Percentiles rank a stretch among this genome's conserved stretches.
These are phyloP conservation scores for Alternaria novae-zelandiae DNA, from an alignment of 2,329 filamentous ascomycete genomes.

Conservation along the genomic window DNA sequence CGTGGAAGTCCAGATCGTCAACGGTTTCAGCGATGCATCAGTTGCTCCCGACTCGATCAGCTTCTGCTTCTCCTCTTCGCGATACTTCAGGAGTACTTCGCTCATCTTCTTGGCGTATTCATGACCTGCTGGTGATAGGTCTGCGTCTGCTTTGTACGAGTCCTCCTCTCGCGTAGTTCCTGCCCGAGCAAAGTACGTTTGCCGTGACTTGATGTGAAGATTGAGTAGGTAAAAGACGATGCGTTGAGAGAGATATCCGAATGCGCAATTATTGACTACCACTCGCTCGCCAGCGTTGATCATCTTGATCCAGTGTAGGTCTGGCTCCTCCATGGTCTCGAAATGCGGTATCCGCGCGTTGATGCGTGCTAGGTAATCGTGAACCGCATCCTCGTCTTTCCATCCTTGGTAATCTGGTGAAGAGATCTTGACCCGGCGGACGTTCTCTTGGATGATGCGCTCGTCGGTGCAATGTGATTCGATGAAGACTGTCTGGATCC, in stretches of 20 bases:
- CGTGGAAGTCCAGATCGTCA: slow-evolving; percentile 95
- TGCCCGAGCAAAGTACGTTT: slow-evolving; percentile 89
- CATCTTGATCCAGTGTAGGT: slow-evolving; percentile 99
- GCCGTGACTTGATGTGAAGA: slow-evolving; percentile 91
- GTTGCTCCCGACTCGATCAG: slow-evolving; percentile 72
- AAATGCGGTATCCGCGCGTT: slow-evolving; percentile 92
- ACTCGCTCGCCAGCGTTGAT: slow-evolving; percentile 95
- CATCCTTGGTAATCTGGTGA: slow-evolving; percentile 96
- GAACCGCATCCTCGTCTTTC: slow-evolving; percentile 89
- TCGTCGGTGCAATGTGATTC: slow-evolving; percentile 95
- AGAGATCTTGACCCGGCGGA: slow-evolving; percentile 95
- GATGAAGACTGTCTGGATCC: slow-evolving; percentile 94
- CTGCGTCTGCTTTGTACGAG: slow-evolving; percentile 88
- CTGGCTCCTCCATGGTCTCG: slow-evolving; percentile 92
- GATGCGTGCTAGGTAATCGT: slow-evolving; percentile 89
- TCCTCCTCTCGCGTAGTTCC: slow-evolving; percentile 88
- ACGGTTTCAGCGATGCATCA: slow-evolving; percentile 73
- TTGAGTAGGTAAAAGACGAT: slow-evolving; percentile 99
- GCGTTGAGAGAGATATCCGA: slow-evolving; percentile 93
- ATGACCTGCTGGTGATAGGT: slow-evolving; percentile 78
- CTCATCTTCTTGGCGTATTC: slow-evolving; percentile 75
- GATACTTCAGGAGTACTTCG: slow-evolving; percentile 80
- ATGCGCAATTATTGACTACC: slow-evolving; percentile 95
- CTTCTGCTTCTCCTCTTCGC: slow-evolving; percentile 78
- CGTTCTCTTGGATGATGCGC: slow-evolving; percentile 93